Evolutionary conservation across 1,139 yeast species (phyloP).

Genomic region (Candida labiduridarum): DNA sequence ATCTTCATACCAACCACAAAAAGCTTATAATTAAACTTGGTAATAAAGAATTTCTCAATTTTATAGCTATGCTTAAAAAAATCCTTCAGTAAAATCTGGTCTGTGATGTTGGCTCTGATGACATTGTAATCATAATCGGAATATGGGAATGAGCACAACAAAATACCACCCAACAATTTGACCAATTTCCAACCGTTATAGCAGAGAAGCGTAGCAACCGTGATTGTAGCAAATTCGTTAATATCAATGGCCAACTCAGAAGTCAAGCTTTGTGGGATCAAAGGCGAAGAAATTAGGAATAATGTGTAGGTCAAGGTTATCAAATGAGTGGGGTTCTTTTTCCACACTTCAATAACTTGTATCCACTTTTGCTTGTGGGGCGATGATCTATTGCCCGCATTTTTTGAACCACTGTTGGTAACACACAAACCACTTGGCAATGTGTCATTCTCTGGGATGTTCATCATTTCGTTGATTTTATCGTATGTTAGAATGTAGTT

Average conservation of each 20-base stretch:
- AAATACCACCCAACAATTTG: conserved; percentile 51
- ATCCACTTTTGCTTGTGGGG: background rate
- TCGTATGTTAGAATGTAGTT: conserved; percentile 38
- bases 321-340: conserved; percentile 63
- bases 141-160: conserved; percentile 56
- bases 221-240: conserved; percentile 52
- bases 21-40: conserved; percentile 63
- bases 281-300: conserved; percentile 36
- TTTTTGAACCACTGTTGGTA: background rate
- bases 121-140: conserved; percentile 41
- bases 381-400: conserved; percentile 9
- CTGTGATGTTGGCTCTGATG: conserved; percentile 35
- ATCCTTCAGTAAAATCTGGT: conserved; percentile 46
- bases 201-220: conserved; percentile 52
- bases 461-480: conserved; percentile 36
- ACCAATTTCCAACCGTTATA: conserved; percentile 59
- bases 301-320: conserved; percentile 60
- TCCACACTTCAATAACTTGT: conserved; percentile 17
- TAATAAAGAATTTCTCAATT: conserved; percentile 52
- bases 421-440: background rate
- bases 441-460: conserved; percentile 4
- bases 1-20: conserved; percentile 58
- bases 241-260: conserved; percentile 39
- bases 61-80: conserved; percentile 52
- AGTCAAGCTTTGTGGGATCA: conserved; percentile 32